phyloP scores from a whole-genome alignment of 2,329 filamentous ascomycete genomes.

The Aspergillus luchuensis region DNA sequence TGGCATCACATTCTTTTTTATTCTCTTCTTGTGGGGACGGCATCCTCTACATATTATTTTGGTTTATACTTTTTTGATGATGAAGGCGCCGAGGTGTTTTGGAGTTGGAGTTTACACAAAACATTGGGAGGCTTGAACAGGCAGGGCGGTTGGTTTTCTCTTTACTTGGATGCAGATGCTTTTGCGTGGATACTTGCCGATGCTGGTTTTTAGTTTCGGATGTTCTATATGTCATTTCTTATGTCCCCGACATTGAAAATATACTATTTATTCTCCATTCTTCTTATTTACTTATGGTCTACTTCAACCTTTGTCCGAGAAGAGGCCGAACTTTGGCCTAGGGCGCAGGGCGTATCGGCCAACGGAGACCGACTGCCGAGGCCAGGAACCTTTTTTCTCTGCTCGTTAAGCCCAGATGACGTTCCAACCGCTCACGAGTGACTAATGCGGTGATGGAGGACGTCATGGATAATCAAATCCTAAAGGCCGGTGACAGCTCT shows the following conservation, averaged over 20 bases:
- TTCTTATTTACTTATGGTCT: background rate
- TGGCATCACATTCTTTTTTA: background rate
- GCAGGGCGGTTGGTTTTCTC: background rate
- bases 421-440: background rate
- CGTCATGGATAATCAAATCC: conserved; percentile 1
- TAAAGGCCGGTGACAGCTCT: background rate
- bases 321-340: conserved; percentile 2
- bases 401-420: background rate
- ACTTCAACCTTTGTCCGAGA: background rate
- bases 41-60: background rate
- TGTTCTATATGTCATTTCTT: background rate
- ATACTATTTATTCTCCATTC: background rate
- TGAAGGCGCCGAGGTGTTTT: background rate
- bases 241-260: background rate
- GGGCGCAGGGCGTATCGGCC: background rate
- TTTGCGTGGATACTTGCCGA: background rate
- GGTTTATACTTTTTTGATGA: background rate
- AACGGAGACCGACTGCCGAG: background rate
- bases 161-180: background rate
- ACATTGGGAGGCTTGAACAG: conserved; percentile 3
- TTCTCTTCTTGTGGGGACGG: background rate
- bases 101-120: conserved; percentile 10
- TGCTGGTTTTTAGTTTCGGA: background rate
- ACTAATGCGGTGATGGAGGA: conserved; percentile 14
- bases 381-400: background rate